phyloP scores from a whole-genome alignment of 2,329 filamentous ascomycete species.

The Talaromyces sp. region DNA sequence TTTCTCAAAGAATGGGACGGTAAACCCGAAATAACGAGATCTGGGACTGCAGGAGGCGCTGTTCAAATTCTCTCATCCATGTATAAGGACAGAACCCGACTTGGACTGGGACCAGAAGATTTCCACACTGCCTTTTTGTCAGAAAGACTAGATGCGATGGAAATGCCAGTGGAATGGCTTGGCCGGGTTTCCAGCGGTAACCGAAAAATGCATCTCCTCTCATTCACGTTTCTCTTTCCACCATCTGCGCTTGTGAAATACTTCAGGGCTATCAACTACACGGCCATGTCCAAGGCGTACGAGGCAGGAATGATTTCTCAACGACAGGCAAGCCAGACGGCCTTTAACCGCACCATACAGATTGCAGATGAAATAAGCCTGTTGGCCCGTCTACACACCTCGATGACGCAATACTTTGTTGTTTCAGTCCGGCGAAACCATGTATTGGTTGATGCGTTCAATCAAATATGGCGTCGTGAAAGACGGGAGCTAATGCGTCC shows the following conservation, averaged over 20 bases:
- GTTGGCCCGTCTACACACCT: conserved; percentile 59
- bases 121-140: conserved; percentile 74
- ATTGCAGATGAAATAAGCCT: conserved; percentile 58
- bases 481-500: conserved; percentile 77
- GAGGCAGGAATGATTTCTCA: conserved; percentile 58
- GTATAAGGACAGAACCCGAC: conserved; percentile 64
- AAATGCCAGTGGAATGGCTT: conserved; percentile 70
- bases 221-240: conserved; percentile 76
- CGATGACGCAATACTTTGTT: conserved; percentile 67
- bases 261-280: conserved; percentile 84
- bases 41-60: conserved; percentile 71
- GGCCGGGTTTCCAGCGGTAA: conserved; percentile 58
- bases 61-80: conserved; percentile 68
- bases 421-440: conserved; percentile 64
- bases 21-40: conserved; percentile 62
- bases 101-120: conserved; percentile 63
- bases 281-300: conserved; percentile 75
- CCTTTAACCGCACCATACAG: conserved; percentile 35
- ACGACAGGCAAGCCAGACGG: conserved; percentile 42
- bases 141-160: conserved; percentile 68
- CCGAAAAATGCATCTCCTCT: conserved; percentile 68
- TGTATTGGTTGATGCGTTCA: conserved; percentile 69
- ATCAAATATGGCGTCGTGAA: conserved; percentile 86
- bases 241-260: conserved; percentile 69
- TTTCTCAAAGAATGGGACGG: conserved; percentile 80